phyloP scores from a whole-genome alignment of 306 rosid species.

The Datisca glomerata region DNA sequence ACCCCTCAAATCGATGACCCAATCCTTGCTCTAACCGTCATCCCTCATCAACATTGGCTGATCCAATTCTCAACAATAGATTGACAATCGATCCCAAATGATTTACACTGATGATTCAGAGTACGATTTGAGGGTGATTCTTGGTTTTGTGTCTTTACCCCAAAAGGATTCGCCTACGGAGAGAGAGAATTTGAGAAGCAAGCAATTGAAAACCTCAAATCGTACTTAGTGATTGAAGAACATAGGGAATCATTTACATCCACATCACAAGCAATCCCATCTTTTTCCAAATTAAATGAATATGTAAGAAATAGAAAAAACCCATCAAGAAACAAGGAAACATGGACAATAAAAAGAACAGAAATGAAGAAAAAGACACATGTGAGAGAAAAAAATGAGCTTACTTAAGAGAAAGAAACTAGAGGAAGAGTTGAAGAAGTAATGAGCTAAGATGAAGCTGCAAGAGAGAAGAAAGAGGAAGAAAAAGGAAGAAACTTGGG shows the following conservation, averaged over 20 bases:
- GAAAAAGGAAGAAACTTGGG: not conserved
- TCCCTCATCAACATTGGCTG: no score
- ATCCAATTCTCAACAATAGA: no score
- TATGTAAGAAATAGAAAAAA: not conserved
- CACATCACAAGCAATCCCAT: not conserved
- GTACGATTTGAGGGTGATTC: no score
- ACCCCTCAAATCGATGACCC: no score
- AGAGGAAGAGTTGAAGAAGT: not conserved
- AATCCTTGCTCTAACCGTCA: no score
- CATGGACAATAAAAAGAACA: not conserved
- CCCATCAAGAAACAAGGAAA: not conserved
- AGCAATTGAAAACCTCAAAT: no score
- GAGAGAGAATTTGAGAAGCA: no score
- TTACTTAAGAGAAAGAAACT: not conserved
- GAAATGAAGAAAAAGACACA: not conserved
- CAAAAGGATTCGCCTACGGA: no score
- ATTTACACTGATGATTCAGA: no score
- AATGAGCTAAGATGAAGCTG: not conserved
- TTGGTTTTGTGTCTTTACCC: no score
- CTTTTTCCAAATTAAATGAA: not conserved
- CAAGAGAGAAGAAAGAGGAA: not conserved
- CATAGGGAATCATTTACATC: not conserved
- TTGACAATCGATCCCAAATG: no score
- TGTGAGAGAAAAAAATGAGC: not conserved
- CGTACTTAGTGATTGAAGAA: not conserved